Evolutionary conservation across 176 grass and related monocot genomes (phyloP).

Genomic region (Hsuehochloa calcarea): DNA sequence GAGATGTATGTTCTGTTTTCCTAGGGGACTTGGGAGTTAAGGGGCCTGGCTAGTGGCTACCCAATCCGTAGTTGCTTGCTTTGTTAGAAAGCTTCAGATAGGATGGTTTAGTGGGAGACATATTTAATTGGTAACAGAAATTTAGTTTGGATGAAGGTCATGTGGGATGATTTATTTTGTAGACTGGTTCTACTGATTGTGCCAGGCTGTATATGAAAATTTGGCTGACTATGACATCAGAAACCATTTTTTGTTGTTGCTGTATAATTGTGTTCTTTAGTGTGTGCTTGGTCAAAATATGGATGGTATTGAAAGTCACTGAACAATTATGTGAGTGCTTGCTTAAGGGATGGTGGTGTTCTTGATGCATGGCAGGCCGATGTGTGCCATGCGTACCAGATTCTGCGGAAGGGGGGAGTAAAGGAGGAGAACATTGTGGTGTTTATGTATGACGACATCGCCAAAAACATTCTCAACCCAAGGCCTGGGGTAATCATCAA

Average conservation of each 20-base stretch:
- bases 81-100: neutral
- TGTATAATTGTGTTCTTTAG: neutral
- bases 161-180: neutral
- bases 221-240: neutral
- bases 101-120: neutral
- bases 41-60: neutral
- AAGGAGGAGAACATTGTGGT: conserved; percentile 94
- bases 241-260: neutral
- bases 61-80: neutral
- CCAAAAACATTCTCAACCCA: conserved; percentile 59
- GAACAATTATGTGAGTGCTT: conserved; percentile 7
- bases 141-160: neutral
- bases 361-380: conserved; percentile 55
- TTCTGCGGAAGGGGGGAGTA: conserved; percentile 62
- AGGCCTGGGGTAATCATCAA: conserved; percentile 78
- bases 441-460: conserved; percentile 90
- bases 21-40: neutral
- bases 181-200: neutral
- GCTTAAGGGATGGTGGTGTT: neutral
- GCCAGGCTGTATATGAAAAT: neutral
- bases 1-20: neutral
- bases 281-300: neutral
- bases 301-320: neutral
- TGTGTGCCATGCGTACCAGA: conserved; percentile 90
- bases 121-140: neutral